These are phyloP conservation scores for Saturnispora sanitii DNA, from an alignment of 805 yeast species.

Conservation along the genomic window DNA sequence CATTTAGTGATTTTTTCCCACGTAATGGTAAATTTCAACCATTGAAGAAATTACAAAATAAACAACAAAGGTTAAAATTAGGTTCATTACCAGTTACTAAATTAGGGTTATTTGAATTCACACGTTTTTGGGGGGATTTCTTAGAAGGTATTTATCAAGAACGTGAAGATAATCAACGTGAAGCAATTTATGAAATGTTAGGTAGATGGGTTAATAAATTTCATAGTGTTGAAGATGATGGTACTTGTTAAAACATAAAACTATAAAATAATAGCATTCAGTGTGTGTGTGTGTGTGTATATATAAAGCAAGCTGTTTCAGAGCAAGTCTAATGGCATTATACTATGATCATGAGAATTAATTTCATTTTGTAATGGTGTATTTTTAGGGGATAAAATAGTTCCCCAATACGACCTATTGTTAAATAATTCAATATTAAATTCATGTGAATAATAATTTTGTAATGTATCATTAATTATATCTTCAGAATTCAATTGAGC, in stretches of 20 bases:
- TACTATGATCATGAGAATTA: no score
- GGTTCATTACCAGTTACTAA: constrained; percentile 22
- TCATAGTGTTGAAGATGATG: no score
- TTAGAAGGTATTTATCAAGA: constrained; percentile 34
- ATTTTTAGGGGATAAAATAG: no score
- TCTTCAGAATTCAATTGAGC: background rate
- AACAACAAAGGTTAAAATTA: constrained; percentile 14
- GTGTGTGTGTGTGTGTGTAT: no score
- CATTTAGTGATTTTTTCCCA: constrained; percentile 42
- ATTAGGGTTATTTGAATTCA: constrained; percentile 31
- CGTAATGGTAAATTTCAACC: constrained; percentile 14
- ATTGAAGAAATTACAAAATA: constrained; percentile 14
- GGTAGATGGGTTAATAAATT: background rate
- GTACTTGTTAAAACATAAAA: no score
- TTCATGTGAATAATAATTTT: background rate
- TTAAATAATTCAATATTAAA: no score
- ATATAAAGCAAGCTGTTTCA: no score
- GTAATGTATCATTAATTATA: background rate
- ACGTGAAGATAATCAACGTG: constrained; percentile 24
- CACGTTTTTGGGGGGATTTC: constrained; percentile 42
- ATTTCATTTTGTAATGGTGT: no score
- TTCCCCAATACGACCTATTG: no score
- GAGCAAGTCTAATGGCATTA: no score
- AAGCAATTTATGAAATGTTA: constrained; percentile 22
- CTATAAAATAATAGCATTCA: no score